Evolutionary conservation across 257 asterid species (phyloP), one percentile per base, ranked within the genome.

Genomic region (Ocimum tenuiflorum): DNA sequence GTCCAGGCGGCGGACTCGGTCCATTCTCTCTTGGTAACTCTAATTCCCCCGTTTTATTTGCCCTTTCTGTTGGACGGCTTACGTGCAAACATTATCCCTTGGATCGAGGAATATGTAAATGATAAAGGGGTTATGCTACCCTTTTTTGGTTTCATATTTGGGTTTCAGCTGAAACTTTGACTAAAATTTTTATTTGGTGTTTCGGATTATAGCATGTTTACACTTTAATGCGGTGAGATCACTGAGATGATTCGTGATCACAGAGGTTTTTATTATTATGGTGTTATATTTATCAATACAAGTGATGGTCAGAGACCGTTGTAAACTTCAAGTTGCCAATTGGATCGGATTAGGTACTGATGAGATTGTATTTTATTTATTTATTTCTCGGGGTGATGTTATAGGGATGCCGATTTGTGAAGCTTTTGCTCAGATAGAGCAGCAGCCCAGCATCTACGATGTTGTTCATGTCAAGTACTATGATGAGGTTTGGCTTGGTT

Each of bases 371-470:
- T 57, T 22, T 57, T 56, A 72, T 49, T 41, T n/a, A n/a, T n/a
- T n/a, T 42, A n/a, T 67, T 22, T 53, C 3, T 42, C 7, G 6
- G 38, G 57, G 3, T 70, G 56, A 10, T 55, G 49, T 57, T 74
- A 69, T 79, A 89, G 96, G 96, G 74, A 89, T 87, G 89, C 91
- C 96, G 6, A 83, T 89, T 4, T 87, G 85, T 50, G 96, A 89
- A 35, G 95, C 96, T n/a, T 87, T 89, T 77, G 88, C 91, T 33
- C 94, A 87, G 50, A 83, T 89, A 63, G 96, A 89, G 68, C 94
- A 85, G 74, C 91, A 87, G 71, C 94, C 95, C 7, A 89, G 78
- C 50, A 78, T 81, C 20, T 89, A 89, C 47, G 95, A 89, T 57
- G 92, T 78, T 79, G 94, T 87, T 71, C 95, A 89, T 67, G 95